Evolutionary conservation across 768 basidiomycete genomes (phyloP), one percentile per base, ranked within the genome.

Genomic region (Auriscalpium microsporum): DNA sequence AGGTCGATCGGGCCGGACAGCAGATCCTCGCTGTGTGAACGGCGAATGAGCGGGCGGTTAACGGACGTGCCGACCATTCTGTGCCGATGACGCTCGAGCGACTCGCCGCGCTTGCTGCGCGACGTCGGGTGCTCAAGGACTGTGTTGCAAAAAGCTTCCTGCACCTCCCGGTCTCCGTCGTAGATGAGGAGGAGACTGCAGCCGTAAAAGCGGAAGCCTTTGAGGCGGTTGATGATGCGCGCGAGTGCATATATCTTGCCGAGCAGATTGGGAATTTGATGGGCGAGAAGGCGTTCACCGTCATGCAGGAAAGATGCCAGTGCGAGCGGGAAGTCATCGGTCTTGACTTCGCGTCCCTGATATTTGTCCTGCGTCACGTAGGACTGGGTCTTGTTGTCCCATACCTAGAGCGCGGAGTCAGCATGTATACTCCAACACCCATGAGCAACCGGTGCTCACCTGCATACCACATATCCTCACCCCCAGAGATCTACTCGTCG

Each of bases 391-490:
- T 74, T 77, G 63, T 83, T 79, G 71, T 98, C 90, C 94, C 94
- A 99, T 17, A 97, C 92, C 95, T 98, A 28, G n/a, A 53, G 44
- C 28, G 28, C 34, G 38, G 17, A 48, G 42, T 23, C 33, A 28
- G 19, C 53, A 55, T 52, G 28, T 49, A 55, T 52, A 62, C 45
- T 53, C 44, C 37, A 33, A 9, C 50, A 45, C 38, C 45, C 45
- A 54, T 62, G 34, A 28, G 48, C 56, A 53, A 19, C 45, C 48
- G 45, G 45, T 53, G 71, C 87, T 73, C 64, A 94, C 95, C 85
- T 99, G 96, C 94, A 98, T 97, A 5, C 96, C 96, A 68, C 96
- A 99, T 53, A 98, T 84, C 60, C 96, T 80, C 17, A 95, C 90
- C 4, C 96, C 96, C 46, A 97, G 72, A 13, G 84, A 79, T 61